Evolutionary conservation across 148 eudicot genomes (phyloP).

Genomic region (Rhododendron molle): DNA sequence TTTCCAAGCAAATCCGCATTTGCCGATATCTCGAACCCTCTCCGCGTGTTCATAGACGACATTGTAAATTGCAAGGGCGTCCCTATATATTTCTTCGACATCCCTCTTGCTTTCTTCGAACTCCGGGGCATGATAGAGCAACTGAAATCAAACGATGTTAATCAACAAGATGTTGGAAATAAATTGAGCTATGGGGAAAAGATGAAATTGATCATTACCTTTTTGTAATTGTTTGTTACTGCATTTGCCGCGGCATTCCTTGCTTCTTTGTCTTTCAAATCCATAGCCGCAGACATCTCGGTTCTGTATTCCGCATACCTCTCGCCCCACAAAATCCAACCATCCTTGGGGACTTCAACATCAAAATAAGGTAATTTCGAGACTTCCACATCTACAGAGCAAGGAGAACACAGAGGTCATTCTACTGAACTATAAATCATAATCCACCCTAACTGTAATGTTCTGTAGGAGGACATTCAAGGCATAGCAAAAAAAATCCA

Average conservation of each 20-base stretch:
- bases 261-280: not conserved
- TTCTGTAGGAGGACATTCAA: not conserved
- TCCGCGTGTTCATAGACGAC: conserved; percentile 42
- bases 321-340: conserved; percentile 29
- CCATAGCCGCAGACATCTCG: conserved; percentile 44
- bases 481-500: not conserved
- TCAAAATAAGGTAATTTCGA: conserved; percentile 51
- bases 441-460: not conserved
- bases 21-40: not conserved
- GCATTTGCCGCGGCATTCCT: conserved; percentile 29
- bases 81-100: conserved; percentile 33
- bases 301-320: conserved; percentile 31
- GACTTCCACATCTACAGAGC: conserved; percentile 21
- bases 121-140: conserved; percentile 49
- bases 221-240: conserved; percentile 44
- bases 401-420: not conserved
- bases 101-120: conserved; percentile 42
- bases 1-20: conserved; percentile 72
- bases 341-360: conserved; percentile 28
- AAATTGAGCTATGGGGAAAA: not conserved
- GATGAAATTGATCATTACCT: conserved; percentile 30
- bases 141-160: conserved; percentile 20
- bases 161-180: not conserved
- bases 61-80: conserved; percentile 57
- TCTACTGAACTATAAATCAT: not conserved